A percentile compares a stretch with the other conserved stretches of the same genome.
Evolutionary conservation across 306 rosid genomes (phyloP).

Genomic region (peach (Prunus persica)): DNA sequence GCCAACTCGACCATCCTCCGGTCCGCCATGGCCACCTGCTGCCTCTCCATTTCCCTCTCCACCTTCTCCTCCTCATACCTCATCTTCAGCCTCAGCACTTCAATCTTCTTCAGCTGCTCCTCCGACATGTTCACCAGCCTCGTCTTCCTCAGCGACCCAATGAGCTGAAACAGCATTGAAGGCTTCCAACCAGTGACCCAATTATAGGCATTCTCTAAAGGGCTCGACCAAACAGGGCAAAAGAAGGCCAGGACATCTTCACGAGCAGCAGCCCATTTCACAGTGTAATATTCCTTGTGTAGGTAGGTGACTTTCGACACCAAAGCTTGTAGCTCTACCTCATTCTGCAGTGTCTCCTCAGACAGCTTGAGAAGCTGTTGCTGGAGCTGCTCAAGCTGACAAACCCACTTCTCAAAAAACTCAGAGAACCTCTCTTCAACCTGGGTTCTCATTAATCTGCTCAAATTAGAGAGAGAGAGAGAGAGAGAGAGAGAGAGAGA

Average conservation of each 20-base stretch:
- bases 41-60: slow-evolving; percentile 49
- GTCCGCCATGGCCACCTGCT: slow-evolving; percentile 57
- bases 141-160: slow-evolving; percentile 5
- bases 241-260: slow-evolving; percentile 61
- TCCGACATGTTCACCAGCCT: slow-evolving; percentile 20
- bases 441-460: slow-evolving; percentile 26
- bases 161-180: slow-evolving; percentile 32
- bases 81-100: slow-evolving; percentile 25
- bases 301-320: slow-evolving; percentile 48
- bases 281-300: slow-evolving; percentile 54
- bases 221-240: slow-evolving; percentile 41
- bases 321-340: slow-evolving; percentile 27
- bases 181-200: slow-evolving; percentile 59
- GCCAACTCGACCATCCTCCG: slow-evolving; percentile 45
- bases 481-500: not conserved
- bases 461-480: not conserved
- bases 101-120: slow-evolving; percentile 23
- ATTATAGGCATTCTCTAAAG: slow-evolving; percentile 30
- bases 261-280: slow-evolving; percentile 63
- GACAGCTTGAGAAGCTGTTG: slow-evolving; percentile 26
- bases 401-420: slow-evolving; percentile 48
- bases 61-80: slow-evolving; percentile 41
- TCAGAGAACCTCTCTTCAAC: slow-evolving; percentile 44
- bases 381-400: slow-evolving; percentile 39
- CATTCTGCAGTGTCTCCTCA: not conserved